Base-by-base conservation (phyloP, 164 flowering plant species). In the Aristolochia fimbriata region DNA sequence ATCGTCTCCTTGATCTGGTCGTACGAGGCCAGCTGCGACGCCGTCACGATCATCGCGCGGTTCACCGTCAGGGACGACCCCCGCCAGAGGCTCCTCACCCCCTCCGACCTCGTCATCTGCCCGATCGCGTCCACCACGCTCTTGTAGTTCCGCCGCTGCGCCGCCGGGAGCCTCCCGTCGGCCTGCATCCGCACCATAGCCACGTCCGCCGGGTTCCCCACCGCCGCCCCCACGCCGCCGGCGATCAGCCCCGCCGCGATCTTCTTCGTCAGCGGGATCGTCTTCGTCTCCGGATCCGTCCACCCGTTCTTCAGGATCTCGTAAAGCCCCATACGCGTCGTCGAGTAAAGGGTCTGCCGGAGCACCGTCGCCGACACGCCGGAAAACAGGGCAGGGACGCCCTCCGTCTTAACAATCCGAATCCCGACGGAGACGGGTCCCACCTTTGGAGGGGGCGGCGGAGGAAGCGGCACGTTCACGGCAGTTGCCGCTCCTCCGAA, bases 131-230 rank as follows among this genome's bases (percentile, higher is more conserved):
- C 95, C 17, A 72, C 61, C 10, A 85, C 95, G 73, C 82, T 71
- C 58, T 69, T 77, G 86, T 90, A 90, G 69, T 90, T 90, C 4
- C 95, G 77, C 17, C 95, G 85, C 62, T 87, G 76, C 0, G 72
- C 75, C 23, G 16, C 15, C 0, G 97, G 97, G 22, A 90, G 90
- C 2, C 95, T 71, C 0, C 95, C 95, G 70, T 90, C 97, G 47
- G 92, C 97, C 45, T 87, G 97, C 97, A 87, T 90, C 9, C 92
- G 79, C 14, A 91, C 97, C 97, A 91, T 91, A 8, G 97, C 93
- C 21, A 91, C 89, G 69, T 91, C 96, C 19, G 97, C 96, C 0
- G 97, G 97, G 74, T 91, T 91, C 0, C 97, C 96, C 8, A 81
- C 83, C 43, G 93, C 88, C 2, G 97, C 97, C 0, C 97, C 93